These are phyloP conservation scores for Sapria himalayana DNA, from an alignment of 345 rosid species.

Conservation along the genomic window DNA sequence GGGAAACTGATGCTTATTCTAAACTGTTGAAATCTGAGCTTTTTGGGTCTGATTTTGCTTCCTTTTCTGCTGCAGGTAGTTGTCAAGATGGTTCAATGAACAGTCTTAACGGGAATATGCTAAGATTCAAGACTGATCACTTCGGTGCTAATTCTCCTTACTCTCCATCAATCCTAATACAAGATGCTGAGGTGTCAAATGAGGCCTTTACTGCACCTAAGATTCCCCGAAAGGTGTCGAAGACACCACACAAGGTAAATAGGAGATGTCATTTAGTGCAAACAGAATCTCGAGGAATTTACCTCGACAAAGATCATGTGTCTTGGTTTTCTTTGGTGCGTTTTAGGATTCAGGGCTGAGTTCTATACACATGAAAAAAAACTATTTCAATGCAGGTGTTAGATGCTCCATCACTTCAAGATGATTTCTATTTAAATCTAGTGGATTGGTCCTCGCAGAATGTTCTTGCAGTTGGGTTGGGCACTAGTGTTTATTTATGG, in stretches of 20 bases:
- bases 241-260: constrained; percentile 82
- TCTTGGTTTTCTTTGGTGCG: background rate
- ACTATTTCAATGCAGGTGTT: constrained; percentile 60
- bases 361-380: too few species aligned
- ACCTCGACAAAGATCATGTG: too few species aligned
- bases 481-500: constrained; percentile 94
- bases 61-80: constrained; percentile 75
- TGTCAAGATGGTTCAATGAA: constrained; percentile 33
- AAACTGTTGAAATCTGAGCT: constrained; percentile 69
- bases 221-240: constrained; percentile 77
- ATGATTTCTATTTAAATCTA: constrained; percentile 86
- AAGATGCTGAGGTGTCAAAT: constrained; percentile 33
- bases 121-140: constrained; percentile 68
- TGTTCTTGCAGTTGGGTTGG: constrained; percentile 86
- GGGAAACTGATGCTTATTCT: constrained; percentile 63
- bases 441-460: constrained; percentile 99
- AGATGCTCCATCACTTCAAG: constrained; percentile 96
- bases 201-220: constrained; percentile 73
- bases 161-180: constrained; percentile 62
- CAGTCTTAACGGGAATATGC: constrained; percentile 64
- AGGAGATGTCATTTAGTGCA: too few species aligned
- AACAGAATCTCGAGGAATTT: too few species aligned
- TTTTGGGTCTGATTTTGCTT: constrained; percentile 80
- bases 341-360: background rate
- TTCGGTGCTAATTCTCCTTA: constrained; percentile 64